Base-by-base conservation (phyloP, 2,329 filamentous ascomycete genomes). In the Epicoccum sorghinum region DNA sequence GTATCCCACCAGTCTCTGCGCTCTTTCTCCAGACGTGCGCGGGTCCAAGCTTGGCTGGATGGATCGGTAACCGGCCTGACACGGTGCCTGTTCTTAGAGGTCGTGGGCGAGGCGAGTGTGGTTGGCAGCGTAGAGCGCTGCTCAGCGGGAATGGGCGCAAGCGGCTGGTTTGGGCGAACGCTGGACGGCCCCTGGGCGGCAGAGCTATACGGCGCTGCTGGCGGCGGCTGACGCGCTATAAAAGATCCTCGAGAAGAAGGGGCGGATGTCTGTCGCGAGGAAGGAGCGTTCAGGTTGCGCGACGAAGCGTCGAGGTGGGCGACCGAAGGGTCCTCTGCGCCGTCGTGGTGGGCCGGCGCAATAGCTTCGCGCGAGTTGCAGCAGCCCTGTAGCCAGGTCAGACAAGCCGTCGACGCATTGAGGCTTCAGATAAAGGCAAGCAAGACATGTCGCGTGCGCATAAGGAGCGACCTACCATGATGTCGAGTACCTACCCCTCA, bases 1-100 rank as follows among this genome's bases (percentile, higher is more conserved):
- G 93, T 97, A 57, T 97, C 92, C 75, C 96, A 98, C 80, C 96
- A 97, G 58, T 91, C 91, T 43, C 77, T 78, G 43, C 93, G 84
- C 76, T 96, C 90, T 29, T 81, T 81, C 54, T 86, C 84, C 2
- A 96, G 79, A 47, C 88, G 79, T 13, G 76, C 69, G n/a, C 83
- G 85, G 1, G 89, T 92, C 70, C 69, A 75, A 22, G 47, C 52
- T 23, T 49, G 38, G 29, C 45, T 58, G 5, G 60, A 60, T 14
- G 65, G 59, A 40, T 68, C 59, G 4, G 61, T 60, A 9, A 67
- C 59, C 14, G 64, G 62, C 18, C 52, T 58, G 27, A 65, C 54
- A 53, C 64, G 70, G 32, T 39, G 51, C 35, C 52, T 46, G 40
- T 44, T 49, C 50, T 58, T 62, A 38, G 58, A 49, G 23, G 56